Percentiles rank a stretch among this genome's conserved stretches.
phyloP scores from a whole-genome alignment of 2,329 filamentous ascomycete genomes.

The Sporothrix dimorphospora region DNA sequence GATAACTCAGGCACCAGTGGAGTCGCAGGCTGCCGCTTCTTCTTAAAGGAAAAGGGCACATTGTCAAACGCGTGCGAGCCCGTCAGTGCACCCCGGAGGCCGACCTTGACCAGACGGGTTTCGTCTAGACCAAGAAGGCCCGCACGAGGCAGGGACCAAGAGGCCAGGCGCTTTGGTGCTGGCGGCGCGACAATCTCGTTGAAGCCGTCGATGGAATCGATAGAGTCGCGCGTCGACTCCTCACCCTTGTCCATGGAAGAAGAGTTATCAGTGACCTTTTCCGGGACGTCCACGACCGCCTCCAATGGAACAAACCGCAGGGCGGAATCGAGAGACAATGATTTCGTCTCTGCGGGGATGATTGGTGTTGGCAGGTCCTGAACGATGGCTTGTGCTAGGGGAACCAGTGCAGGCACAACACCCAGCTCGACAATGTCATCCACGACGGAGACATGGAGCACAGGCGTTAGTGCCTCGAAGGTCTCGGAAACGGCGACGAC shows the following conservation, averaged over 20 bases:
- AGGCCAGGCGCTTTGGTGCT: neutral
- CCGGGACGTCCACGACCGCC: neutral
- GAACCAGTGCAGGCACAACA: neutral
- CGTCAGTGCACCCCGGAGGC: constrained; percentile 39
- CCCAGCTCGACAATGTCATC: constrained; percentile 21
- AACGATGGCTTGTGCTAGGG: neutral
- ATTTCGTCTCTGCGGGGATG: neutral
- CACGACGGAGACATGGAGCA: neutral
- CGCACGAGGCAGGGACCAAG: constrained; percentile 36
- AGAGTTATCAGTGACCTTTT: neutral
- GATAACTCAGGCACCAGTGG: neutral
- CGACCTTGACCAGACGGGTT: constrained; percentile 36
- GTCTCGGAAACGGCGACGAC: neutral
- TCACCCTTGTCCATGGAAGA: neutral
- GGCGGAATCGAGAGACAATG: neutral
- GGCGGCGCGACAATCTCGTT: neutral
- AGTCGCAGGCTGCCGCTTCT: neutral
- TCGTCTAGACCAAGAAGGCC: constrained; percentile 41
- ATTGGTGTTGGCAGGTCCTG: neutral
- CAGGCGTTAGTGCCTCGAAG: neutral
- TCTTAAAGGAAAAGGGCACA: neutral
- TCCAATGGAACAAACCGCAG: neutral
- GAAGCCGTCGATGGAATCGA: neutral
- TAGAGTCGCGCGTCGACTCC: neutral
- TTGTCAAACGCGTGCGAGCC: constrained; percentile 36